Conservation (phyloP, 1,284 basidiomycete genomes). For the Peniophora sp. region DNA sequence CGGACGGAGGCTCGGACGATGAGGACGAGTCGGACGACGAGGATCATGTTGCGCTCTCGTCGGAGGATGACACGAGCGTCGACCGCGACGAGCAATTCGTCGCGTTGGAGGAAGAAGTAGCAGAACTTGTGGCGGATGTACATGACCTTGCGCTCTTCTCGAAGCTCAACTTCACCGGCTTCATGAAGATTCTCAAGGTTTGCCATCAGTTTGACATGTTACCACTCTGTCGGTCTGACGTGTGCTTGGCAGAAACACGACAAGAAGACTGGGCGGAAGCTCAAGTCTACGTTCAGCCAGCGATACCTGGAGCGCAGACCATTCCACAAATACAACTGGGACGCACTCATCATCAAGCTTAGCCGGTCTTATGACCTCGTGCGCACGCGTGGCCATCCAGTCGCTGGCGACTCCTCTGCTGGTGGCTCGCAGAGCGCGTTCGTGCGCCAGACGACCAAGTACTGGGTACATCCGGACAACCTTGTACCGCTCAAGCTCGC, state of each 20-base stretch:
- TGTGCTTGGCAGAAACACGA: conserved; percentile 63
- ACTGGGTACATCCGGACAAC: conserved; percentile 97
- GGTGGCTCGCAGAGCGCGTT: conserved; percentile 96
- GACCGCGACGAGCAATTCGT: conserved; percentile 88
- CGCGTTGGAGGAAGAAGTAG: conserved; percentile 90
- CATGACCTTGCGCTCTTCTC: conserved; percentile 95
- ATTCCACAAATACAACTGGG: conserved; percentile 93
- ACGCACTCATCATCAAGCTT: conserved; percentile 93
- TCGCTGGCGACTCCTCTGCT: conserved; percentile 88
- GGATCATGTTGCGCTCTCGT: conserved; percentile 43
- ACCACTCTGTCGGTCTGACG: background rate
- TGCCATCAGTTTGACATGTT: conserved; percentile 1
- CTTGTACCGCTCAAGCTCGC: conserved; percentile 95
- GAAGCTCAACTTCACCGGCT: conserved; percentile 96
- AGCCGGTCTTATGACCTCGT: conserved; percentile 96
- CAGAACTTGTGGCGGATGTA: conserved; percentile 93
- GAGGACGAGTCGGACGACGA: conserved; percentile 41
- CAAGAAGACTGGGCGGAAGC: conserved; percentile 68
- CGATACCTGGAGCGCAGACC: conserved; percentile 92
- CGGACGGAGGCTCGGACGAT: conserved; percentile 71
- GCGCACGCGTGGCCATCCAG: conserved; percentile 90
- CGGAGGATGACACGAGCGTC: conserved; percentile 53
- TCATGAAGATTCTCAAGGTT: conserved; percentile 97
- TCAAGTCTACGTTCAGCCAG: conserved; percentile 75
- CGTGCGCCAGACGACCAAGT: conserved; percentile 96